These are phyloP conservation scores for Yamadazyma mexicana DNA, from an alignment of 1,139 yeast genomes.

Conservation along the genomic window DNA sequence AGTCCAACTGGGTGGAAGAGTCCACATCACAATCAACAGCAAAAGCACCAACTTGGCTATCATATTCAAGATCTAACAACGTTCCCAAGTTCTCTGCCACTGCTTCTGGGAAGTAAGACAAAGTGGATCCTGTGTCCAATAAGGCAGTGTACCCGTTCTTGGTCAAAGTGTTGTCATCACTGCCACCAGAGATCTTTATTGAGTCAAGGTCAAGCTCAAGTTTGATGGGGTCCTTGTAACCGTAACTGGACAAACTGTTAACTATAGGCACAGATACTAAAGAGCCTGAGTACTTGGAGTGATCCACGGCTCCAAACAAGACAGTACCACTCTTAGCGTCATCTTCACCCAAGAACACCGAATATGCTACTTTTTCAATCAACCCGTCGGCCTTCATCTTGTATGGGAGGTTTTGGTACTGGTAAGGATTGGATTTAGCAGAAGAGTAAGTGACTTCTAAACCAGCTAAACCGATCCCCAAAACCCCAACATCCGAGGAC, in stretches of 20 bases:
- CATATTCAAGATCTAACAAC: slow-evolving; percentile 18
- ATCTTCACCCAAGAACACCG: slow-evolving; percentile 27
- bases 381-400: slow-evolving; percentile 26
- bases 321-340: slow-evolving; percentile 34
- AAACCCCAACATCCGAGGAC: slow-evolving; percentile 45
- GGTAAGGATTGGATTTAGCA: slow-evolving; percentile 15
- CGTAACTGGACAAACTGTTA: slow-evolving; percentile 2
- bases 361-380: slow-evolving; percentile 29
- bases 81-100: slow-evolving; percentile 26
- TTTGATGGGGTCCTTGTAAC: slow-evolving; percentile 17
- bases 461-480: slow-evolving; percentile 47
- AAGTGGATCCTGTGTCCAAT: slow-evolving; percentile 43
- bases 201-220: slow-evolving; percentile 21
- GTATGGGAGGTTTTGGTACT: slow-evolving; percentile 29
- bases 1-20: slow-evolving; percentile 16
- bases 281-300: slow-evolving; percentile 43
- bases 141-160: slow-evolving; percentile 25
- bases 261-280: slow-evolving; percentile 18
- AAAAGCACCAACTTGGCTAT: slow-evolving; percentile 21
- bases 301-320: slow-evolving; percentile 53
- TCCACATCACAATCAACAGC: slow-evolving; percentile 19
- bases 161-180: slow-evolving; percentile 13
- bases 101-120: slow-evolving; percentile 28
- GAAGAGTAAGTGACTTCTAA: slow-evolving; percentile 8
- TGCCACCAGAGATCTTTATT: background rate